phyloP scores from a whole-genome alignment of 2,329 filamentous ascomycete genomes.

The Penicillium glabrum region DNA sequence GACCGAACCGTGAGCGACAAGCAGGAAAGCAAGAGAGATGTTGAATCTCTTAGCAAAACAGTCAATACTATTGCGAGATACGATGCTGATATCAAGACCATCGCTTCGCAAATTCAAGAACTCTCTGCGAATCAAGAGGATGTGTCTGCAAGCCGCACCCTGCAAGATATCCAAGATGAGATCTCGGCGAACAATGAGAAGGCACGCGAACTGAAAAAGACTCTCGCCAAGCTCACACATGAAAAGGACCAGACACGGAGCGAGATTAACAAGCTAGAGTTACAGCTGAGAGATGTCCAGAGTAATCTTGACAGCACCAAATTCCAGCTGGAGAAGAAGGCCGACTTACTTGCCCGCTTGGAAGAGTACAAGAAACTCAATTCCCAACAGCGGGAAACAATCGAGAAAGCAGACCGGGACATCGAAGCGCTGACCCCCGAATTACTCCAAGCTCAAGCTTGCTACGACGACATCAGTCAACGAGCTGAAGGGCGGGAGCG shows the following conservation, averaged over 20 bases:
- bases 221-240: slow-evolving; percentile 63
- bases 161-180: slow-evolving; percentile 81
- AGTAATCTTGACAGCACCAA: slow-evolving; percentile 70
- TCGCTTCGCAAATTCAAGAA: slow-evolving; percentile 71
- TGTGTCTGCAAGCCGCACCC: slow-evolving; percentile 63
- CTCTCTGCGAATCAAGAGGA: slow-evolving; percentile 75
- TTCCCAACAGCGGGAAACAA: slow-evolving; percentile 65
- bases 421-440: slow-evolving; percentile 73
- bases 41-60: slow-evolving; percentile 74
- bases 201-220: slow-evolving; percentile 62
- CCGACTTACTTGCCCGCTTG: slow-evolving; percentile 67
- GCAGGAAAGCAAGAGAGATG: slow-evolving; percentile 66
- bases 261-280: slow-evolving; percentile 68
- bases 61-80: slow-evolving; percentile 74
- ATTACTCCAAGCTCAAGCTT: slow-evolving; percentile 71
- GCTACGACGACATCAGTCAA: slow-evolving; percentile 73
- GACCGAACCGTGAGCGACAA: slow-evolving; percentile 65
- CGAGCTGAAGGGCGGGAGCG: slow-evolving; percentile 72
- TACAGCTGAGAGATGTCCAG: slow-evolving; percentile 72
- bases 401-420: slow-evolving; percentile 69
- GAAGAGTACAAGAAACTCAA: slow-evolving; percentile 70
- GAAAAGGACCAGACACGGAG: slow-evolving; percentile 73
- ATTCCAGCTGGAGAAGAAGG: slow-evolving; percentile 80
- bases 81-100: slow-evolving; percentile 68
- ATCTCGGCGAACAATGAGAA: slow-evolving; percentile 68